Conservation (phyloP, 371 early-diverging fungal genomes). For the Rhizopus arrhizus region DNA sequence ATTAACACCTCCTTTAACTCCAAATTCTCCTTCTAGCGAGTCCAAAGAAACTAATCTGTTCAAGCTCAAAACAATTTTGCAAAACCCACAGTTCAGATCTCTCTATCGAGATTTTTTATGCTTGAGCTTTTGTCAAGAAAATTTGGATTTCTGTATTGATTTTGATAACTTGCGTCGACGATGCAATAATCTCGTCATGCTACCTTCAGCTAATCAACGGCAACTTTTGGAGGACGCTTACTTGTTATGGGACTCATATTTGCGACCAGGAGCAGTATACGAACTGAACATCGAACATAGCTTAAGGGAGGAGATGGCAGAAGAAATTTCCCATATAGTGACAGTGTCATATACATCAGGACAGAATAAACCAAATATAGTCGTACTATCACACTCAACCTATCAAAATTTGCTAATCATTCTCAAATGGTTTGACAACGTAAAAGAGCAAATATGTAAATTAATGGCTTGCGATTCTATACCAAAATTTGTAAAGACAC, state of each 20-base stretch:
- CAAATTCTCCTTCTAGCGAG: constrained; percentile 1
- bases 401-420: constrained; percentile 16
- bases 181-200: neutral
- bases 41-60: constrained; percentile 48
- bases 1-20: constrained; percentile 2
- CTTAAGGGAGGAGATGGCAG: constrained; percentile 32
- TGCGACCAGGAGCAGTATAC: constrained; percentile 38
- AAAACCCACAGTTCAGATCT: constrained; percentile 42
- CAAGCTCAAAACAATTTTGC: constrained; percentile 53
- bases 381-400: constrained; percentile 11
- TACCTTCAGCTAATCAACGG: constrained; percentile 14
- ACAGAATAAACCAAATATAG: constrained; percentile 2
- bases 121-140: constrained; percentile 61
- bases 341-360: constrained; percentile 11
- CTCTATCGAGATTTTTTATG: constrained; percentile 56
- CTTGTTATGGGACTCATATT: constrained; percentile 48
- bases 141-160: constrained; percentile 61
- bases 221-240: constrained; percentile 51
- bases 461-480: constrained; percentile 66
- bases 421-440: constrained; percentile 56
- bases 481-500: constrained; percentile 64
- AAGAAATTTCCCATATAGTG: constrained; percentile 32
- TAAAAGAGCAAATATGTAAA: constrained; percentile 59
- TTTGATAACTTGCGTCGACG: constrained; percentile 22
- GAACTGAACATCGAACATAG: constrained; percentile 51